These are phyloP conservation scores for Xylariomycetidae sp. DNA, from an alignment of 2,329 filamentous ascomycete genomes.

Conservation along the genomic window DNA sequence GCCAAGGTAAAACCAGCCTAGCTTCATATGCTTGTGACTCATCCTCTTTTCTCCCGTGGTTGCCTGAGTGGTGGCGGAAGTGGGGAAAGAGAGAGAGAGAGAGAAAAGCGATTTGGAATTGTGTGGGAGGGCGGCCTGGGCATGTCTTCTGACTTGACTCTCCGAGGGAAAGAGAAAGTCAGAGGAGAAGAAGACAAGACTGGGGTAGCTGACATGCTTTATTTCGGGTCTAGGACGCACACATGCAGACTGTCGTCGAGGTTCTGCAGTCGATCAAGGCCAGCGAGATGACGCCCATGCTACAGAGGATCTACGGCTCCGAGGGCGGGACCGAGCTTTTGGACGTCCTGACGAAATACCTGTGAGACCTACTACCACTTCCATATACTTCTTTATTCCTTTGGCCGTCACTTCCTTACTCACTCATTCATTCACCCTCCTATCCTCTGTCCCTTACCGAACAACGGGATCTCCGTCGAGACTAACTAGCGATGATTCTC, in stretches of 20 bases:
- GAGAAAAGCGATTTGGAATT: too few relatives aligned
- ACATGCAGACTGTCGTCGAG: conserved; percentile 84
- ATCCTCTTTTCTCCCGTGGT: background rate
- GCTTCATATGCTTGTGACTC: background rate
- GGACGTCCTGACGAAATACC: conserved; percentile 96
- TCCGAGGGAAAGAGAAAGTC: background rate
- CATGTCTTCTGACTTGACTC: too few relatives aligned
- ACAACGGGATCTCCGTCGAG: background rate
- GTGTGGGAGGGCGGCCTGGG: too few relatives aligned
- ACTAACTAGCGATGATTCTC: background rate
- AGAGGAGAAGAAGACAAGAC: background rate
- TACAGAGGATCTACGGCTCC: conserved; percentile 73
- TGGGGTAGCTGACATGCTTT: background rate
- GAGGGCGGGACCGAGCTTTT: conserved; percentile 78
- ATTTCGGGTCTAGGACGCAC: conserved; percentile 60
- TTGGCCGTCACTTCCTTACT: background rate
- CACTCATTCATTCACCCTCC: background rate
- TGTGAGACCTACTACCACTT: conserved; percentile 71
- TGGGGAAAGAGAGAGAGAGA: conserved; percentile 1
- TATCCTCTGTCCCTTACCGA: background rate
- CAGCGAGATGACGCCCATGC: conserved; percentile 86
- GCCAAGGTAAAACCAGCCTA: conserved; percentile 47
- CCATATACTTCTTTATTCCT: too few relatives aligned
- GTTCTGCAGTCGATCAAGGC: conserved; percentile 95
- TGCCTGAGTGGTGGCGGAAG: background rate